Conservation (phyloP, 768 basidiomycete genomes). For the Amanita inopinata region DNA sequence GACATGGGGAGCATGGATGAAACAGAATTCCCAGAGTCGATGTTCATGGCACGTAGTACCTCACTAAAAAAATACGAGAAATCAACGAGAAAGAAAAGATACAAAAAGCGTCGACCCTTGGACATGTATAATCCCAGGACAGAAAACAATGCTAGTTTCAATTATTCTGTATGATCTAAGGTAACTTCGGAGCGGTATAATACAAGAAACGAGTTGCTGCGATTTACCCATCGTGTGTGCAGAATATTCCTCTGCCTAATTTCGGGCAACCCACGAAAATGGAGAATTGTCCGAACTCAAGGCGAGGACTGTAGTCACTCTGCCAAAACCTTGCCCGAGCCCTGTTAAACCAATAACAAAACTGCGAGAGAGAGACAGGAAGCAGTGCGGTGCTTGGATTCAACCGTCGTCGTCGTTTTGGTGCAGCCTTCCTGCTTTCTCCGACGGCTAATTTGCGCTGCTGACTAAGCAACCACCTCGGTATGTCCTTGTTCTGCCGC, state of each 20-base stretch:
- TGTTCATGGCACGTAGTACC: slow-evolving; percentile 1
- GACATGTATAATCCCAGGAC: too few species aligned
- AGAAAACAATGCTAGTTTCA: too few species aligned
- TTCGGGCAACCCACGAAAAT: slow-evolving; percentile 54
- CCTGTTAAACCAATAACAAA: slow-evolving; percentile 15
- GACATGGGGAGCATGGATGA: slow-evolving; percentile 2
- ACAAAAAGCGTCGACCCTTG: too few species aligned
- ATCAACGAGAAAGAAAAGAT: not conserved
- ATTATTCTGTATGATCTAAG: too few species aligned
- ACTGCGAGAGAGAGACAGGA: slow-evolving; percentile 62
- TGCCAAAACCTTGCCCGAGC: slow-evolving; percentile 51
- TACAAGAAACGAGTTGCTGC: too few species aligned
- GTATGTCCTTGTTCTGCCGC: slow-evolving; percentile 12
- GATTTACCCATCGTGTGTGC: too few species aligned
- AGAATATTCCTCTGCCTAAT: slow-evolving; percentile 68
- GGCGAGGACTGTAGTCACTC: slow-evolving; percentile 46
- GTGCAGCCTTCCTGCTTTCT: slow-evolving; percentile 16
- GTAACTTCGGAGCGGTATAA: too few species aligned
- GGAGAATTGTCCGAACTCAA: slow-evolving; percentile 69
- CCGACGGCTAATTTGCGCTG: slow-evolving; percentile 16
- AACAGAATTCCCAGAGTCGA: not conserved
- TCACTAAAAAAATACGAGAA: not conserved
- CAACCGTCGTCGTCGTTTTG: slow-evolving; percentile 82
- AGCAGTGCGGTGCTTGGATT: slow-evolving; percentile 23
- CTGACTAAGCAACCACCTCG: slow-evolving; percentile 35